Percentiles rank a stretch among this genome's conserved stretches.
These are phyloP conservation scores for Hapsidospora chrysogenum DNA, from an alignment of 495 filamentous ascomycete species.

Conservation along the genomic window DNA sequence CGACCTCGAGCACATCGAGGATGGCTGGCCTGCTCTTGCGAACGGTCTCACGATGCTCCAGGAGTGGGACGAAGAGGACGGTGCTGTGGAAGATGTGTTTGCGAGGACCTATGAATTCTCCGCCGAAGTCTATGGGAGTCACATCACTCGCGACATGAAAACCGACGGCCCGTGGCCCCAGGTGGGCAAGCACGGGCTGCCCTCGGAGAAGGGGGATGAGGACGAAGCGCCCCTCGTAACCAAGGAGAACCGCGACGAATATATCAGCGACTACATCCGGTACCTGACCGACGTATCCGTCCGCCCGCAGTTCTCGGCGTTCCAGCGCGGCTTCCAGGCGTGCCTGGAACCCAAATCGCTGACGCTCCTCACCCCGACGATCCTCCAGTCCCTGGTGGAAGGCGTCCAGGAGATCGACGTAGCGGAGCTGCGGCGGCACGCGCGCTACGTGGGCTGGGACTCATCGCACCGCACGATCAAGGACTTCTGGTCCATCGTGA, in stretches of 20 bases:
- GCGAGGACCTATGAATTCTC: conserved; percentile 71
- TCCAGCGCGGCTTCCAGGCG: conserved; percentile 62
- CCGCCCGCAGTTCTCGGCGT: conserved; percentile 60
- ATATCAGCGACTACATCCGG: conserved; percentile 74
- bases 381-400: conserved; percentile 65
- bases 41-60: conserved; percentile 54
- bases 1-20: conserved; percentile 55
- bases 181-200: conserved; percentile 11
- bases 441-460: conserved; percentile 68
- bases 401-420: conserved; percentile 67
- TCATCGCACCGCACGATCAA: conserved; percentile 46
- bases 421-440: conserved; percentile 43
- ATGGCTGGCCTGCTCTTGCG: conserved; percentile 73
- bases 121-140: conserved; percentile 47
- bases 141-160: conserved; percentile 31
- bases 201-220: conserved; percentile 15
- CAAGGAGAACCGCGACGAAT: conserved; percentile 56
- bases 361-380: conserved; percentile 48
- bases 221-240: conserved; percentile 50
- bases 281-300: conserved; percentile 72
- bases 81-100: conserved; percentile 67
- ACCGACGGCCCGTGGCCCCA: conserved; percentile 22
- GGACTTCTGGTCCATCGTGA: conserved; percentile 73
- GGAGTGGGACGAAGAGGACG: conserved; percentile 55
- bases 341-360: conserved; percentile 55